A percentile compares a stretch with the other conserved stretches of the same genome.
These are phyloP conservation scores for Pseudogymnoascus sp. DNA, from an alignment of 2,329 filamentous ascomycete genomes.

Conservation along the genomic window DNA sequence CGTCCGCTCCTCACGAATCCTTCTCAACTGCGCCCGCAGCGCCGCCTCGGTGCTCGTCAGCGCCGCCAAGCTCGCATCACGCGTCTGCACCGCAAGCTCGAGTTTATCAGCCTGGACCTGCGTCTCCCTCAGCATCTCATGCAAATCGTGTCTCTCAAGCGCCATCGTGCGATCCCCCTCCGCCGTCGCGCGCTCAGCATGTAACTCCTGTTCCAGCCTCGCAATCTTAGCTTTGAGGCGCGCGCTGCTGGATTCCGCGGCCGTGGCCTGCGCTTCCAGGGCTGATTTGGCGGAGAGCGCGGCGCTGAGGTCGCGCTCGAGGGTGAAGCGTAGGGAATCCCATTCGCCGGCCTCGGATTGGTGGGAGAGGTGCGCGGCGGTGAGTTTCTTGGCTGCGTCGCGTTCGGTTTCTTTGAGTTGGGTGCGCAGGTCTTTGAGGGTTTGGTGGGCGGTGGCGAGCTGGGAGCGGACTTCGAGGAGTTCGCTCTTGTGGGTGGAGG, in stretches of 20 bases:
- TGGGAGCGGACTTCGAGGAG: constrained; percentile 53
- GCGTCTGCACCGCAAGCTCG: constrained; percentile 64
- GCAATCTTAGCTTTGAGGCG: constrained; percentile 45
- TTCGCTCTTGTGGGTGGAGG: constrained; percentile 50
- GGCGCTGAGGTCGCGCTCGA: constrained; percentile 38
- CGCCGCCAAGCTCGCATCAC: constrained; percentile 57
- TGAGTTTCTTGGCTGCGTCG: constrained; percentile 31
- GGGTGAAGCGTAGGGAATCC: constrained; percentile 26
- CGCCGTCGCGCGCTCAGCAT: constrained; percentile 47
- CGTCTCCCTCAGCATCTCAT: constrained; percentile 52
- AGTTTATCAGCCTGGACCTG: constrained; percentile 61
- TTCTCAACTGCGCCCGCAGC: constrained; percentile 61
- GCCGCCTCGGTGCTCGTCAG: constrained; percentile 50
- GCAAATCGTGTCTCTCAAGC: constrained; percentile 53
- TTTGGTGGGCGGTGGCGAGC: constrained; percentile 52
- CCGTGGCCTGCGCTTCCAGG: constrained; percentile 29
- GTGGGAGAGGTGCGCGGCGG: constrained; percentile 42
- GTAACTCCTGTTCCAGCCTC: constrained; percentile 40
- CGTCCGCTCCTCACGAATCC: constrained; percentile 59
- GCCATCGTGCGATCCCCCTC: constrained; percentile 50
- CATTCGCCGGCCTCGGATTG: constrained; percentile 38
- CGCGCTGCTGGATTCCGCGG: constrained; percentile 38
- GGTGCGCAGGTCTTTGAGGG: constrained; percentile 46
- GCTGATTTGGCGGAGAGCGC: constrained; percentile 40
- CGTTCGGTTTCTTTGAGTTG: constrained; percentile 45